phyloP scores from a whole-genome alignment of 129 eudicot species.

The Artemisia argyi region DNA sequence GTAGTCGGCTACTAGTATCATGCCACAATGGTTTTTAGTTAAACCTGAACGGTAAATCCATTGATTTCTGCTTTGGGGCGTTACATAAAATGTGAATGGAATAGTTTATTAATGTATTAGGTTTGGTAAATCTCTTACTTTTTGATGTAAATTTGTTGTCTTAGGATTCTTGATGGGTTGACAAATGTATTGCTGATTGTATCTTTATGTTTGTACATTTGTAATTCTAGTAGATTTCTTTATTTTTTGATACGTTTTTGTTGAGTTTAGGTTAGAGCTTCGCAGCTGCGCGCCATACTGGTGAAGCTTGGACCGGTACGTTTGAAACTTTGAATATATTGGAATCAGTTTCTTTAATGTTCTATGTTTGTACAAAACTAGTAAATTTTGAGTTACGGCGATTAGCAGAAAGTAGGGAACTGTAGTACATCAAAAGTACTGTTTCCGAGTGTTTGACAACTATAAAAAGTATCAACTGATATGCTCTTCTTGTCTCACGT shows the following conservation, averaged over 20 bases:
- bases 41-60: too few species aligned
- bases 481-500: slow-evolving; percentile 6
- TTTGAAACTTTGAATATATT: slow-evolving; percentile 11
- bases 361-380: neutral
- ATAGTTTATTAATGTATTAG: too few species aligned
- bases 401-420: neutral
- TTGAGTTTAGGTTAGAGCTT: slow-evolving; percentile 79
- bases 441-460: neutral
- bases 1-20: too few species aligned
- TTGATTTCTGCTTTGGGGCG: too few species aligned
- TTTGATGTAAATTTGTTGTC: too few species aligned
- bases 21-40: too few species aligned
- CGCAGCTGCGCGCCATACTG: slow-evolving; percentile 72
- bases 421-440: neutral
- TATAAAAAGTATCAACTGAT: slow-evolving; percentile 13
- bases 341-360: neutral
- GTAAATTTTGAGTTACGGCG: slow-evolving; percentile 4
- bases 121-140: too few species aligned
- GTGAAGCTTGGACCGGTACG: slow-evolving; percentile 91
- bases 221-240: slow-evolving; percentile 3
- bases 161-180: neutral
- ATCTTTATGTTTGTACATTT: neutral
- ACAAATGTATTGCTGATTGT: neutral
- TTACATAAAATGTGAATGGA: too few species aligned
- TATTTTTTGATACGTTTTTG: neutral